A percentile compares a stretch with the other conserved stretches of the same genome.
phyloP scores from a whole-genome alignment of 306 rosid genomes.

The Pachyrhizus erosus region DNA sequence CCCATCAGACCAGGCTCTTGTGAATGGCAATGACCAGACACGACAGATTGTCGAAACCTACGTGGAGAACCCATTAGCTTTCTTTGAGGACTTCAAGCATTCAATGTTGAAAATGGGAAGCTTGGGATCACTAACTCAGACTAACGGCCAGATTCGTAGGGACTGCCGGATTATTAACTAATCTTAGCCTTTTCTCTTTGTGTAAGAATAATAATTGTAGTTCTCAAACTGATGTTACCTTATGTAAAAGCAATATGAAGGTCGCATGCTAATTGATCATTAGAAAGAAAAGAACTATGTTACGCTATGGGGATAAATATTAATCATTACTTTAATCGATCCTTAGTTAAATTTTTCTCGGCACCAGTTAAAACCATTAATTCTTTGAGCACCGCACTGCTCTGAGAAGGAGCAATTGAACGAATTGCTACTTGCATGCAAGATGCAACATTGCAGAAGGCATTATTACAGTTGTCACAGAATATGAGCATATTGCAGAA shows the following conservation, averaged over 20 bases:
- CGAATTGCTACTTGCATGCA: background rate
- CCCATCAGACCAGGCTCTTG: slow-evolving; percentile 71
- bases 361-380: background rate
- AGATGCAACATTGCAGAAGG: too few species aligned
- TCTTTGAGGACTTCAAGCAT: slow-evolving; percentile 71
- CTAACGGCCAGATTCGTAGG: slow-evolving; percentile 61
- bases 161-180: slow-evolving; percentile 58
- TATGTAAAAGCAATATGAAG: background rate
- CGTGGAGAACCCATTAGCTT: slow-evolving; percentile 51
- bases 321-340: slow-evolving; percentile 16
- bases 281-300: background rate
- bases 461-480: background rate
- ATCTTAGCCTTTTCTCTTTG: background rate
- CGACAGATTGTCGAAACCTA: slow-evolving; percentile 64
- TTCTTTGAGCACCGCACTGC: background rate
- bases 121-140: slow-evolving; percentile 49
- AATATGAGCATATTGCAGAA: too few species aligned
- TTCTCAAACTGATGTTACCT: background rate
- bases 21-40: slow-evolving; percentile 56
- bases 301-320: background rate
- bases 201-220: background rate
- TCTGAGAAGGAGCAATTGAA: background rate
- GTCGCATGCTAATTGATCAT: background rate
- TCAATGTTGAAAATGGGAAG: slow-evolving; percentile 84
- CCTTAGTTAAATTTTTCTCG: background rate